phyloP scores from a whole-genome alignment of 345 rosid genomes.

The Melastoma malabathricum region DNA sequence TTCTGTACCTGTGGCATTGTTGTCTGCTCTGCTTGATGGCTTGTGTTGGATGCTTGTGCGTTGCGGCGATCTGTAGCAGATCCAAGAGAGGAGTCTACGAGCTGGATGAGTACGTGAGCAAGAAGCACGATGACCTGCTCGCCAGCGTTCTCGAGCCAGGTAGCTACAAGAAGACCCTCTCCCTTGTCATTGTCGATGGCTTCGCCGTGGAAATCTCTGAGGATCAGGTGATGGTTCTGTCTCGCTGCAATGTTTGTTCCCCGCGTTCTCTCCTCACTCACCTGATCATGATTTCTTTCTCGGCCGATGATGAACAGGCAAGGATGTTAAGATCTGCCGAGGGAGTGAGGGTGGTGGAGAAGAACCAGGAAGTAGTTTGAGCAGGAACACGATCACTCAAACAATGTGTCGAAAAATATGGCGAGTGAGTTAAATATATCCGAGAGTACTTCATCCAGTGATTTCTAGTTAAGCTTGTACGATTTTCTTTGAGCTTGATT shows the following conservation, averaged over 20 bases:
- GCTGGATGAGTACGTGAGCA: constrained; percentile 52
- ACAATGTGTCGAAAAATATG: too few species aligned
- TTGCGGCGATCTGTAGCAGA: constrained; percentile 10
- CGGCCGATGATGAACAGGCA: constrained; percentile 28
- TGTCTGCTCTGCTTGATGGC: background rate
- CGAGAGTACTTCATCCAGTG: too few species aligned
- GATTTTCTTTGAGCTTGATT: too few species aligned
- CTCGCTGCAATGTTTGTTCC: too few species aligned
- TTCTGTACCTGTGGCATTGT: background rate
- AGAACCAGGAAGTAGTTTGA: constrained; percentile 52
- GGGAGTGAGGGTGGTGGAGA: constrained; percentile 72
- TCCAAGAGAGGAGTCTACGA: constrained; percentile 38
- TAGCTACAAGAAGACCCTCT: constrained; percentile 51
- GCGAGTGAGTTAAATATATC: too few species aligned
- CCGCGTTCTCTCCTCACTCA: background rate
- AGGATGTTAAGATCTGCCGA: constrained; percentile 50
- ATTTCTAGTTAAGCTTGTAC: too few species aligned
- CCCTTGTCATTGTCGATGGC: constrained; percentile 67
- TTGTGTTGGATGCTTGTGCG: background rate
- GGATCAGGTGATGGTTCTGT: constrained; percentile 30
- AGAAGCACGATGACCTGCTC: constrained; percentile 57
- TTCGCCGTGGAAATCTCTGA: constrained; percentile 68
- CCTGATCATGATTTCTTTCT: background rate
- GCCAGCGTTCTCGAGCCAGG: constrained; percentile 38
- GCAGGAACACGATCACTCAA: too few species aligned